These are phyloP conservation scores for Talaromyces proteolyticus DNA, from an alignment of 495 filamentous ascomycete genomes.

Conservation along the genomic window DNA sequence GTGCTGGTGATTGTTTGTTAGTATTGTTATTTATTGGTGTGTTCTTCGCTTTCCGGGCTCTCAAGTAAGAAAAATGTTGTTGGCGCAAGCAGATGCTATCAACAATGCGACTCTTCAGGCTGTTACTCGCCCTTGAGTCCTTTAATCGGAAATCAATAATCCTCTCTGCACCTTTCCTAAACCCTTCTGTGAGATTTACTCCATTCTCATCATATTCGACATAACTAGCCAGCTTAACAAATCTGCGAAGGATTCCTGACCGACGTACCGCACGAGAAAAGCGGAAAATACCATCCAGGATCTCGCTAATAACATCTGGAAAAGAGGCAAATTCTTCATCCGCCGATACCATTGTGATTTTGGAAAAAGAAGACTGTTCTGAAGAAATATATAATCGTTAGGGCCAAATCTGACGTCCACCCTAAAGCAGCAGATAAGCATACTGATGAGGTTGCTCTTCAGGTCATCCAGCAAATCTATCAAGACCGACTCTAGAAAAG, in stretches of 20 bases:
- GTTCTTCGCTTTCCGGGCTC: background rate
- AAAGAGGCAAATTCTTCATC: background rate
- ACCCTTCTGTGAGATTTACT: background rate
- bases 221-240: conserved; percentile 7
- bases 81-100: background rate
- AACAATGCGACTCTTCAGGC: background rate
- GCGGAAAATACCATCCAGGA: conserved; percentile 9
- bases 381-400: background rate
- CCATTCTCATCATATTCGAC: background rate
- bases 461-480: conserved; percentile 10
- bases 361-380: background rate
- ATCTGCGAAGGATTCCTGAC: conserved; percentile 13
- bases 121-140: background rate
- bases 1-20: background rate
- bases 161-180: background rate
- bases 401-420: no score
- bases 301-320: background rate
- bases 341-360: background rate
- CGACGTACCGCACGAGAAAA: conserved; percentile 11
- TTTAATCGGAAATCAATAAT: background rate
- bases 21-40: background rate
- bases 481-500: conserved; percentile 9
- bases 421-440: no score
- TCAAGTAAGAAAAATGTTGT: conserved; percentile 1
- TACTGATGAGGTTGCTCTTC: conserved; percentile 4